Conservation (phyloP, 1,139 yeast species). For the Sugiyamaella sp. region DNA sequence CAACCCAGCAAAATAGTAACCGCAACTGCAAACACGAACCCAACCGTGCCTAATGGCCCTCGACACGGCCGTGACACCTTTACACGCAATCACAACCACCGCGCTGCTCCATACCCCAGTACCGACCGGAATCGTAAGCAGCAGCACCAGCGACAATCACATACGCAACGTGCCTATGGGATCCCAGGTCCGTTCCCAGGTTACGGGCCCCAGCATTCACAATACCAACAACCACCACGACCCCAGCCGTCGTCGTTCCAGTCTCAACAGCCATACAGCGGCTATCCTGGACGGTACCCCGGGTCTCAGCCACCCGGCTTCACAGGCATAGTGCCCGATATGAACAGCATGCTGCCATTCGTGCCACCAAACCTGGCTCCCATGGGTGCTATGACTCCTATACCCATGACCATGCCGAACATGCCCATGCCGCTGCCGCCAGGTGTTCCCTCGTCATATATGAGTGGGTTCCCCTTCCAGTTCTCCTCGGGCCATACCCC, state of each 20-base stretch:
- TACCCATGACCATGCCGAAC: neutral
- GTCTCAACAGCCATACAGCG: neutral
- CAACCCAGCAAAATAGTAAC: neutral
- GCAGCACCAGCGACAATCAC: neutral
- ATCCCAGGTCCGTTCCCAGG: neutral
- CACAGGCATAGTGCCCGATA: neutral
- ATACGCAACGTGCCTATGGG: neutral
- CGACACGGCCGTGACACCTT: neutral
- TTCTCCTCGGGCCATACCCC: neutral
- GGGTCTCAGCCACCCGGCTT: neutral
- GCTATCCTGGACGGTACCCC: neutral
- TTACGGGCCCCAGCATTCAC: neutral
- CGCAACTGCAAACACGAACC: neutral
- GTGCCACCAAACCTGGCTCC: neutral
- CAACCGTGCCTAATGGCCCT: neutral
- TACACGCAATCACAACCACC: neutral
- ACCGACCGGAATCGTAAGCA: neutral
- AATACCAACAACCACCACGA: neutral
- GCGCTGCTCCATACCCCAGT: neutral
- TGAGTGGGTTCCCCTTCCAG: neutral
- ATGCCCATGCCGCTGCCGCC: neutral
- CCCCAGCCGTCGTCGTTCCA: too few species aligned
- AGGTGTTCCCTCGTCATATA: neutral
- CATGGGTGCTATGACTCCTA: neutral
- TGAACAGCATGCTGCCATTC: neutral